Evolutionary conservation across 1,139 yeast species (phyloP).

Genomic region (Protomyces inouyei): DNA sequence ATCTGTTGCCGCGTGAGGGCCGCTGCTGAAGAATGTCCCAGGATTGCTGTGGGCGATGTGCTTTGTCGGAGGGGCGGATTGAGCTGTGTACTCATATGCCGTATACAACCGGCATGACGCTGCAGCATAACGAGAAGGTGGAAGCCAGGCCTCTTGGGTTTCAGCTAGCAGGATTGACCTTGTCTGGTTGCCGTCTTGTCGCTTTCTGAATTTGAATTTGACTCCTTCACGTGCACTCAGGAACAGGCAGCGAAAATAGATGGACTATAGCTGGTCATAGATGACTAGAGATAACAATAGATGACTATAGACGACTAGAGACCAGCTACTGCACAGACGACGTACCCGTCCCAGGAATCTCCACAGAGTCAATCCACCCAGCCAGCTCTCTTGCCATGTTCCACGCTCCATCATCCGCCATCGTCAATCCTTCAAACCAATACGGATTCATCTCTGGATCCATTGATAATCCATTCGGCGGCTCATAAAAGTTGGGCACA

Average conservation of each 20-base stretch:
- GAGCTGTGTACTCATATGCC: conserved; percentile 20
- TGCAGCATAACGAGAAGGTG: neutral
- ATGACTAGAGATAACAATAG: neutral
- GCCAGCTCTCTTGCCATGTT: neutral
- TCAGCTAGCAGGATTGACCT: too few species aligned
- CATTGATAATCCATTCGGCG: neutral
- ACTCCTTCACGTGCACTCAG: neutral
- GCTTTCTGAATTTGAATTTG: neutral
- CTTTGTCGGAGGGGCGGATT: conserved; percentile 3
- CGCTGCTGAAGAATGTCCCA: conserved; percentile 41
- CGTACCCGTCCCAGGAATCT: neutral
- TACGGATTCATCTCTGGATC: neutral
- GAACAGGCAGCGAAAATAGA: neutral
- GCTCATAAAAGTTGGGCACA: neutral
- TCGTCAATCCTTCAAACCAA: neutral
- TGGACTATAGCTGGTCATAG: neutral
- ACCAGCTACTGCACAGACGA: neutral
- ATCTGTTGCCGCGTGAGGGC: conserved; percentile 36
- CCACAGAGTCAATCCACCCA: neutral
- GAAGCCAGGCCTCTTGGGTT: neutral
- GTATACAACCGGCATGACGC: neutral
- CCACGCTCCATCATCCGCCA: conserved; percentile 1
- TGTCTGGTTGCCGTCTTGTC: neutral
- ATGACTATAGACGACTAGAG: neutral
- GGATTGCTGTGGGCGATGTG: conserved; percentile 35